Base-by-base conservation (phyloP, 2,329 filamentous ascomycete species). In the Graphium sp. region DNA sequence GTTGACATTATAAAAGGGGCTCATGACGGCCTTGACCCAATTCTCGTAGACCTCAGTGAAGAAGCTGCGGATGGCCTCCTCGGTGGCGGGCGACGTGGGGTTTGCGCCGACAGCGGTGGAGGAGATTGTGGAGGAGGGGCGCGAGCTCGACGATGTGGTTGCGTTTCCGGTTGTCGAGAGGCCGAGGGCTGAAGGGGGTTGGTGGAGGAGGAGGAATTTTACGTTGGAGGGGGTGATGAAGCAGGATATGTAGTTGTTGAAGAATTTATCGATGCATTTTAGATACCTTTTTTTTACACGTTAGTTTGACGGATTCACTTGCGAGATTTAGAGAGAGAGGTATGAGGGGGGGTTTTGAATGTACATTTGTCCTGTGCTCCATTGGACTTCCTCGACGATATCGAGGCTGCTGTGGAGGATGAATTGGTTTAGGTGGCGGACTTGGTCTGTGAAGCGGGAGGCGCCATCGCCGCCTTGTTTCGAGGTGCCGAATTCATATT, bases 1-100 rank as follows among this genome's bases (percentile, higher is more conserved):
- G 38, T 92, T 87, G 31, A 77, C 71, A 30, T 67, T 65, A 58
- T 94, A 95, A 50, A 98, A 98, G 0, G 89, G 89, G 47, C 74
- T 95, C 89, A 98, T 95, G 33, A 85, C 74, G 9, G 85, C 81
- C 64, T 98, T 98, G 38, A 93, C 71, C 76, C 87, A 98, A 40
- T 75, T 83, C 55, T 98, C 89, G 55, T 94, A 95, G 9, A 94
- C 80, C 48, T 98, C 89, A 11, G 68, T 65, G 58, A 98, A 93
- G 58, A 95, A 98, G 53, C 82, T 82, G 48, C 83, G 74, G 41
- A 95, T 80, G 5, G 89, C 87, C 56, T 98, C 89, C 55, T 98
- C 89, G 5, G 87, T 92, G 47, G 87, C 82, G 5, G 83, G 76
- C 34, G 76, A 80, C 3, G 76, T 87, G 0, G 87, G 87, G 50